Base-by-base conservation (phyloP, 2,329 filamentous ascomycete species). In the Diaporthe batatas region DNA sequence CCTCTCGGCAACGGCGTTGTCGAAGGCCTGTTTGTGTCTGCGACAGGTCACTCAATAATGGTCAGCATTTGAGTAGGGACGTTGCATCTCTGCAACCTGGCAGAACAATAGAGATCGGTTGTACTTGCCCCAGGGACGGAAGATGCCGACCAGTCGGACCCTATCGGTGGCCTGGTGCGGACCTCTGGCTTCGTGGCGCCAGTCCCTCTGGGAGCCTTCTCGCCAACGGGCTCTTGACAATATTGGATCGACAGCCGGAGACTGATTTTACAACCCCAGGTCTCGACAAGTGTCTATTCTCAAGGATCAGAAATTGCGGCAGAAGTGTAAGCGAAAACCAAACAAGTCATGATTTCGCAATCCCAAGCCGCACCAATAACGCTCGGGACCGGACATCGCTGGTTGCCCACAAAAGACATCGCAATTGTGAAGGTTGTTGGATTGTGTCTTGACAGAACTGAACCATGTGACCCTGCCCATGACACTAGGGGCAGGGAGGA, bases 131-230 rank as follows among this genome's bases (percentile, higher is more conserved):
- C 42, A n/a, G 42, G 21, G 29, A 47, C 71, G 73, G 73, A 42
- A 67, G 39, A 74, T 70, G 73, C 73, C 71, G 71, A 47, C 32
- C 57, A 68, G 34, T 47, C 64, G 55, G 71, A 47, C 54, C 51
- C 51, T 72, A 42, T 72, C 59, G 62, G 39, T 32, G 59, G 47
- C 70, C 72, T 64, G 54, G 62, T 62, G 69, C 44, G 69, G 69
- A 72, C 67, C 72, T 73, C 62, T 36, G 68, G 58, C 65, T 72
- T 70, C 51, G 23, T 44, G 72, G 59, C 72, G 29, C 25, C 44
- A n/a, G 21, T 36, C 62, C n/a, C 62, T 53, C 32, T 53, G n/a
- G 62, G 62, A 39, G 32, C 36, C 62, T 39, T 23, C 18, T 39
- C 18, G 47, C 62, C 62, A 53, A 34, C 62, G 62, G 6, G n/a